Evolutionary conservation across 1,139 yeast species (phyloP).

Genomic region (Debaryomycetaceae sp.): DNA sequence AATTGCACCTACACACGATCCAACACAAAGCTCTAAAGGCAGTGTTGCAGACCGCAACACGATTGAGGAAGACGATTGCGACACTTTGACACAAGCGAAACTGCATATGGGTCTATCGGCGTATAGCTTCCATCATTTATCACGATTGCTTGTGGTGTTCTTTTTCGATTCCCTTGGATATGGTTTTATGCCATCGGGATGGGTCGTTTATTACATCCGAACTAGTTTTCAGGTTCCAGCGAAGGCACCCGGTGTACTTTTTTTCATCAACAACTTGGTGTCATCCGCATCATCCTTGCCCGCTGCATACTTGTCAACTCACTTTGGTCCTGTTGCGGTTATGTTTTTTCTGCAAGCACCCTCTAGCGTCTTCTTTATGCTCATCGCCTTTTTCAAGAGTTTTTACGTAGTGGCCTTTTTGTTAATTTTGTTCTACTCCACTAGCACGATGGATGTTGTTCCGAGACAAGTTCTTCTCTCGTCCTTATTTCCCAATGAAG

Average conservation of each 20-base stretch:
- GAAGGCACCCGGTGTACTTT: constrained; percentile 44
- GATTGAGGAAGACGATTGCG: background rate
- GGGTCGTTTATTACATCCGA: constrained; percentile 80
- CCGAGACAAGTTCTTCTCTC: constrained; percentile 81
- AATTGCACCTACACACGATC: background rate
- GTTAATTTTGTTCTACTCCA: constrained; percentile 47
- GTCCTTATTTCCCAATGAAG: constrained; percentile 57
- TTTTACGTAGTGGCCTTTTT: constrained; percentile 46
- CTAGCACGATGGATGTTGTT: constrained; percentile 84
- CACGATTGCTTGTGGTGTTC: constrained; percentile 46
- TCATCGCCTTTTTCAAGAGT: constrained; percentile 22
- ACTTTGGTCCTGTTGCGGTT: constrained; percentile 75
- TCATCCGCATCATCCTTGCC: constrained; percentile 66
- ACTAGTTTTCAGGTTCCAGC: constrained; percentile 38
- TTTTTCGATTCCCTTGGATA: constrained; percentile 83
- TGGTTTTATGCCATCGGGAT: constrained; percentile 84
- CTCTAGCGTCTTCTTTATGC: constrained; percentile 57
- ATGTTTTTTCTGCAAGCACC: constrained; percentile 78
- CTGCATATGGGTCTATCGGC: constrained; percentile 19
- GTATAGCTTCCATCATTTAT: constrained; percentile 29
- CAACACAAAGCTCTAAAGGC: background rate
- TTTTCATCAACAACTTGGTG: constrained; percentile 59
- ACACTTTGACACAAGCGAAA: background rate
- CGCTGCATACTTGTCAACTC: constrained; percentile 64
- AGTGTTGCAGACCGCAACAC: background rate